Evolutionary conservation across 306 rosid species (phyloP).

Genomic region (Castanospermum australe): DNA sequence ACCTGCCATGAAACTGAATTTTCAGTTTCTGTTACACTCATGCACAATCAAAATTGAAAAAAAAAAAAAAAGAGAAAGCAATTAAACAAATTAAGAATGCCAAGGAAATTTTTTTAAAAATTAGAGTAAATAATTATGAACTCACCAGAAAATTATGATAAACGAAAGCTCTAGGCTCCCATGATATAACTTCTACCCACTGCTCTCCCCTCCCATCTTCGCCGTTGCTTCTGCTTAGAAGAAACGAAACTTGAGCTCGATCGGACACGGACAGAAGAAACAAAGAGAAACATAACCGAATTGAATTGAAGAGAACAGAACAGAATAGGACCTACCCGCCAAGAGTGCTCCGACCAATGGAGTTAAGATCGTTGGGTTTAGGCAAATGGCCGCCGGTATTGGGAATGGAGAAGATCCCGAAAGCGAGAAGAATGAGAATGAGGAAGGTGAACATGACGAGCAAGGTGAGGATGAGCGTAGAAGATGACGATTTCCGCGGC

Average conservation of each 20-base stretch:
- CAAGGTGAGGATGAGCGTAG: conserved; percentile 56
- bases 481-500: conserved; percentile 53
- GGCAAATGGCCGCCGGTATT: conserved; percentile 43
- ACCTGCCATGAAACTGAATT: not conserved
- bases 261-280: no score
- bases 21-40: not conserved
- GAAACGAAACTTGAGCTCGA: not conserved
- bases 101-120: not conserved
- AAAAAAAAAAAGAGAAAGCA: not conserved
- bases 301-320: no score
- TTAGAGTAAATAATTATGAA: not conserved
- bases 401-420: conserved; percentile 89
- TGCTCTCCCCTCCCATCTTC: conserved; percentile 59
- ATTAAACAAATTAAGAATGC: not conserved
- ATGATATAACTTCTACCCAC: conserved; percentile 92
- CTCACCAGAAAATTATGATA: conserved; percentile 92
- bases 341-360: conserved; percentile 54
- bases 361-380: conserved; percentile 82
- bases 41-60: not conserved
- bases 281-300: not conserved
- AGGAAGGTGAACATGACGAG: conserved; percentile 77
- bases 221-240: conserved; percentile 24
- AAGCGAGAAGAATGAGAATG: conserved; percentile 79
- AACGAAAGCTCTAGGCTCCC: conserved; percentile 98
- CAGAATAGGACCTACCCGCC: conserved; percentile 32